Evolutionary conservation across 2,329 filamentous ascomycete species (phyloP), one percentile per base, ranked within the genome.

Genomic region (Fonsecaea nubica): DNA sequence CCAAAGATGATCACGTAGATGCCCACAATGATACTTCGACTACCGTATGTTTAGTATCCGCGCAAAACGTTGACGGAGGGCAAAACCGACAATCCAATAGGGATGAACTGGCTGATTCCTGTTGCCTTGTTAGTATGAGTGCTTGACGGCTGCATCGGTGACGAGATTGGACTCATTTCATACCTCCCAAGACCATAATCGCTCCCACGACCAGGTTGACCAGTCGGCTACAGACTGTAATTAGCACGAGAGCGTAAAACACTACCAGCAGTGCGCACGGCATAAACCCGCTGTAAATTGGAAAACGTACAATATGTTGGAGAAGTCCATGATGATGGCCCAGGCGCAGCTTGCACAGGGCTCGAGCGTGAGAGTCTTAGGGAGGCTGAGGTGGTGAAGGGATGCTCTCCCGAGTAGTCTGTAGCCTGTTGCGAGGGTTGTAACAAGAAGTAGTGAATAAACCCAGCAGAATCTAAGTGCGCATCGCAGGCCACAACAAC

Each of bases 1-100:
- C 95, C 95, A 76, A 99, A 99, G 71, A 97, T 80, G 71, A 97
- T 92, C 74, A 97, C 88, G 79, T 98, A 99, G 73, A 87, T 82
- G 64, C 92, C 93, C 70, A 97, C 83, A 72, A 99, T 88, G 75
- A 95, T 85, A 72, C 85, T 82, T 76, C 90, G 87, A 73, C 89
- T 92, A 75, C 70, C 67, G 40, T 60, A 57, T 38, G 13, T 56
- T 71, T 56, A 73, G 69, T 53, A 50, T 62, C 54, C 36, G 59
- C 36, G n/a, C 50, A 40, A 33, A 35, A 56, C 32, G 48, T 48
- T 59, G 45, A 50, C 52, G 18, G n/a, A 52, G 42, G 35, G 33
- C 58, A 67, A 58, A 35, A 65, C 70, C 58, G 73, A 76, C 74
- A 82, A 73, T 58, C 69, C 68, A 36, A 77, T 70, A 48, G 77